These are phyloP conservation scores for Fusarium sp. DNA, from an alignment of 2,329 filamentous ascomycete genomes.

Conservation along the genomic window DNA sequence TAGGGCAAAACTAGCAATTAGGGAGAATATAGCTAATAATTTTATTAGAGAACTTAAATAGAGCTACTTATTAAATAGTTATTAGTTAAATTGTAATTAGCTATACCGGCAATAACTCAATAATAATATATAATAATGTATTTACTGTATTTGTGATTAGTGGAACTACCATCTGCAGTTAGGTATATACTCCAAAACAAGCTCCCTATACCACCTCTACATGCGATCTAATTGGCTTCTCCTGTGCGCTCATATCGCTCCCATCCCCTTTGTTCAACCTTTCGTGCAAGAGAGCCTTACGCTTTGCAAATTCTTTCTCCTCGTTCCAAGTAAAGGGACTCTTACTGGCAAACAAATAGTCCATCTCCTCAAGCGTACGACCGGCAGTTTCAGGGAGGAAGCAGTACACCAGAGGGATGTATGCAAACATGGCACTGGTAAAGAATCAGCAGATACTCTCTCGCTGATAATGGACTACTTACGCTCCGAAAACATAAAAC, in stretches of 20 bases:
- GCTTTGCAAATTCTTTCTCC: conserved; percentile 15
- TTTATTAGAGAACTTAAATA: too few species aligned
- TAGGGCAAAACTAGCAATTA: too few species aligned
- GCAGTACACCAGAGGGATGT: conserved; percentile 16
- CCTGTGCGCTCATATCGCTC: neutral
- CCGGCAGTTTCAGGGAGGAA: conserved; percentile 17
- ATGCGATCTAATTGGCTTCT: neutral
- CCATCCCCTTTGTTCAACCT: neutral
- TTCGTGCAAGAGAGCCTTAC: conserved; percentile 3
- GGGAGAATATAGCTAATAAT: too few species aligned
- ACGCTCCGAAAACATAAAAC: conserved; percentile 17
- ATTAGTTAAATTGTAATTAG: too few species aligned
- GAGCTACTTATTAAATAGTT: too few species aligned
- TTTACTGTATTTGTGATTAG: too few species aligned
- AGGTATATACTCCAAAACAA: too few species aligned
- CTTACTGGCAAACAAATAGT: conserved; percentile 20
- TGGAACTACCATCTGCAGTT: too few species aligned
- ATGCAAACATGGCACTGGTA: conserved; percentile 15
- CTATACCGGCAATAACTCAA: too few species aligned
- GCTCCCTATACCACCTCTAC: conserved; percentile 2
- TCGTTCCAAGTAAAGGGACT: conserved; percentile 13
- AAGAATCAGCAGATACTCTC: neutral
- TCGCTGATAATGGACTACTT: neutral
- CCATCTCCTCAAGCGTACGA: conserved; percentile 12
- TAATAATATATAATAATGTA: too few species aligned